phyloP scores from a whole-genome alignment of 192 early-diverging fungal genomes.

The Powellomyces hirtus region DNA sequence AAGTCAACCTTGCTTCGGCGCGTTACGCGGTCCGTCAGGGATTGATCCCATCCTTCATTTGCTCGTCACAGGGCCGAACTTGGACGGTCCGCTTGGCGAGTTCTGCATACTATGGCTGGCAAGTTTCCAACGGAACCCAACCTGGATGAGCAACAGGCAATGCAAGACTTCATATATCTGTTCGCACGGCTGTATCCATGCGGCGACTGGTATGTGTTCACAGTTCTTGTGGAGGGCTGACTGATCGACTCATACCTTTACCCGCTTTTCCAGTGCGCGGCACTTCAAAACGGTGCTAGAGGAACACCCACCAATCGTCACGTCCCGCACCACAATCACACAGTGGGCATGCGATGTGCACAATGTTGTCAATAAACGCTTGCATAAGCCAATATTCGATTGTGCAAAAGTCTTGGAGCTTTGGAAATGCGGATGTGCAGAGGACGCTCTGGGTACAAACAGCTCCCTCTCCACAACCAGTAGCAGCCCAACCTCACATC shows the following conservation, averaged over 20 bases:
- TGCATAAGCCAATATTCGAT: conserved; percentile 79
- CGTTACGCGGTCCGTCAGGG: neutral
- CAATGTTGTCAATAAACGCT: conserved; percentile 86
- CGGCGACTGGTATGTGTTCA: conserved; percentile 85
- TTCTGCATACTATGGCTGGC: conserved; percentile 90
- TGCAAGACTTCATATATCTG: conserved; percentile 77
- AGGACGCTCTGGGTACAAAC: no score
- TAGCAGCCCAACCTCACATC: no score
- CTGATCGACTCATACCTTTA: neutral
- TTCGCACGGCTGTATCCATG: conserved; percentile 91
- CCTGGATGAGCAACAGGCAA: conserved; percentile 67
- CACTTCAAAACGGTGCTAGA: conserved; percentile 81
- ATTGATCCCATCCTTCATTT: neutral
- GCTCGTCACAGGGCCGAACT: conserved; percentile 71
- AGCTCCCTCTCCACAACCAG: no score
- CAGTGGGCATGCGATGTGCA: conserved; percentile 89
- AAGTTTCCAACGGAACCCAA: conserved; percentile 82
- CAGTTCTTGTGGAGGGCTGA: no score
- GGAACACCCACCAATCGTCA: conserved; percentile 77
- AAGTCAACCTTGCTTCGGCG: neutral
- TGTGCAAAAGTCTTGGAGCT: conserved; percentile 71
- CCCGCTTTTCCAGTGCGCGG: conserved; percentile 71
- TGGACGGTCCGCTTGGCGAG: conserved; percentile 85
- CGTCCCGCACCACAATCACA: conserved; percentile 64
- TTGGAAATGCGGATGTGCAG: conserved; percentile 84